Base-by-base conservation (phyloP, 768 basidiomycete species). In the Paxillus ammoniavirescens region DNA sequence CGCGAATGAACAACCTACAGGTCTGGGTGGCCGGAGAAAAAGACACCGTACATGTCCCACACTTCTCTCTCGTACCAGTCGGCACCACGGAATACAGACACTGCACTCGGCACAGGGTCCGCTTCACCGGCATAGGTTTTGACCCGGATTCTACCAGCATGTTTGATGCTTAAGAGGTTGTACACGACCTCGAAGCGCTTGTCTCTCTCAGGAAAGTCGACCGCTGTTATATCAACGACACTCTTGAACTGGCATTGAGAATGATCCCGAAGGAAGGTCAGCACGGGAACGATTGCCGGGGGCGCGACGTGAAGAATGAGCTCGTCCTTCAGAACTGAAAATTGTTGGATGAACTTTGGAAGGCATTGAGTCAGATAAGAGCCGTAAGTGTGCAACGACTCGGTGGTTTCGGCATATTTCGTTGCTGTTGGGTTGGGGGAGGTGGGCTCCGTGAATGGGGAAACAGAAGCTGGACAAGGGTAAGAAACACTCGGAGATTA, bases 51-150 rank as follows among this genome's bases (percentile, higher is more conserved):
- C 72, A 99, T 80, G 75, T 99, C 97, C 95, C 96, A 99, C 28
- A 91, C 87, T 72, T 99, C 97, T 54, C 97, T 81, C 73, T 99
- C 97, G 69, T 97, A 98, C 97, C 97, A 99, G 66, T 99, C 92
- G 6, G 97, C 96, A 55, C 96, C 93, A 47, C 84, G 80, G 77
- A 89, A 99, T 23, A 98, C 55, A 12, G 82, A 80, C 3, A 82
- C 77, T 26, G 80, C 84, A 62, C 89, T 94, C 1, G 96, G 97
- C 2, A 98, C 91, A 35, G 89, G 83, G 62, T 94, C 89, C 10
- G 87, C 87, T 73, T 99, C 97, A 56, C 89, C 89, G 54, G 93
- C 92, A 67, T 95, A 98, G 0, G 97, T 98, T 81, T 99, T 99
- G 59, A 99, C 93, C 53, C 97, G 78, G 66, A 99, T 91, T 60